Percentiles rank a stretch among this genome's conserved stretches.
Evolutionary conservation across 202 grass and related monocot genomes (phyloP).

Genomic region (Zoysia matrella): DNA sequence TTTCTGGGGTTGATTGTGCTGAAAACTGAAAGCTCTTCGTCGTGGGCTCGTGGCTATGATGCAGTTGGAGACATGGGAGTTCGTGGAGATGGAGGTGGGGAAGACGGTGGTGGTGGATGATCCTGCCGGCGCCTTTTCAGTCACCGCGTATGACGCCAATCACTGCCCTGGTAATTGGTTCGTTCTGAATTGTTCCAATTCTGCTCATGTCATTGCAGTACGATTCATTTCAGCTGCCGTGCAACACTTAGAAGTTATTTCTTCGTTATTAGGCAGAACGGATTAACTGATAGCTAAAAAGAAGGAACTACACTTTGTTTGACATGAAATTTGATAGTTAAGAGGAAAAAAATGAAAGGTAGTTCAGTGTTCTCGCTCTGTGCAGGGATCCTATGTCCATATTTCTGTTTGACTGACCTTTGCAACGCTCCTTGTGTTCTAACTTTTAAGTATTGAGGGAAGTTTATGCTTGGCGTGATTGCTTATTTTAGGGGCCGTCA

Average conservation of each 20-base stretch:
- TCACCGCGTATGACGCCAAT: conserved; percentile 77
- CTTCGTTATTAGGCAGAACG: not conserved
- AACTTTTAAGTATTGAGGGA: not conserved
- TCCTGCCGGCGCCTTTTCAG: conserved; percentile 62
- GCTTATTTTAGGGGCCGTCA: conserved; percentile 64
- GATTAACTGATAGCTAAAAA: not conserved
- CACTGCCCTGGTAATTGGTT: conserved; percentile 76
- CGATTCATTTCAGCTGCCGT: not conserved
- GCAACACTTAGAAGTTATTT: not conserved
- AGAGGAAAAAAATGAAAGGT: not conserved
- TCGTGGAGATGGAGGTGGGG: conserved; percentile 79
- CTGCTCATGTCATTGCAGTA: not conserved
- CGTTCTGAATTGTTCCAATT: not conserved
- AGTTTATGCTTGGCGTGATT: not conserved
- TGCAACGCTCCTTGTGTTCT: not conserved
- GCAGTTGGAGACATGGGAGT: conserved; percentile 56
- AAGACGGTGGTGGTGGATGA: conserved; percentile 64
- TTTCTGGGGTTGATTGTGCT: not conserved
- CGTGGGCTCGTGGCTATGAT: not conserved
- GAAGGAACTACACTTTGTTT: not conserved
- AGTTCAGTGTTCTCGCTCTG: not conserved
- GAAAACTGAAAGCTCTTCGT: not conserved
- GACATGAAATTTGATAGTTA: not conserved
- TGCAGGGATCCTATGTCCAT: not conserved
- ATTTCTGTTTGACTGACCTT: not conserved